A percentile compares a stretch with the other conserved stretches of the same genome.
phyloP scores from a whole-genome alignment of 805 yeast genomes.

The Debaryomyces hansenii region DNA sequence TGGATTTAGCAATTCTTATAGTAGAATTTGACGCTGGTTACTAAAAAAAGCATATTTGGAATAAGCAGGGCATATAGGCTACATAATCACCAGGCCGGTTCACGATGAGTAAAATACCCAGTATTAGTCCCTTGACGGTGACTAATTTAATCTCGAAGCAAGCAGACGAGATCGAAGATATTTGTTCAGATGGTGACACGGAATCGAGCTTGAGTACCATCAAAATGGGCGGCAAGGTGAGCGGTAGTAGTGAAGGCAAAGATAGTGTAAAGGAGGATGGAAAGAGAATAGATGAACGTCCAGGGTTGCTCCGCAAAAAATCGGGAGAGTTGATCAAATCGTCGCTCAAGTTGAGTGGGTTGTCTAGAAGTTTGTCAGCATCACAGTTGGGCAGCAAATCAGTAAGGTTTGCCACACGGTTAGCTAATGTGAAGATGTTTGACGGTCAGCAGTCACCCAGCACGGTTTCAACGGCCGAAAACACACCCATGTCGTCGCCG shows the following conservation, averaged over 20 bases:
- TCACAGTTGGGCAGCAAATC: slow-evolving; percentile 41
- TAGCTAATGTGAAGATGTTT: slow-evolving; percentile 65
- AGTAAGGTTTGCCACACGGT: slow-evolving; percentile 62
- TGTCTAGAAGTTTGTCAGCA: slow-evolving; percentile 24
- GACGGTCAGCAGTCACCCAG: slow-evolving; percentile 61
- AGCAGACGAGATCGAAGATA: not conserved
- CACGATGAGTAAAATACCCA: no score
- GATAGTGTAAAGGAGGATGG: not conserved
- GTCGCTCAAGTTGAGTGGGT: slow-evolving; percentile 54
- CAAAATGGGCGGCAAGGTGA: not conserved
- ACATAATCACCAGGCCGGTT: no score
- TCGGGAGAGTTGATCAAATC: slow-evolving; percentile 84
- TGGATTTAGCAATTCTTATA: no score
- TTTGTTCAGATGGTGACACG: not conserved
- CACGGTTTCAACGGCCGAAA: slow-evolving; percentile 55
- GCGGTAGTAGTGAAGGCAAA: not conserved
- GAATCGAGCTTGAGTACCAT: slow-evolving; percentile 2
- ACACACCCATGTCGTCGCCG: slow-evolving; percentile 48
- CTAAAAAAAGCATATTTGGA: no score
- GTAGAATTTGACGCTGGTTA: no score
- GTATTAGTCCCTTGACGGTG: not conserved
- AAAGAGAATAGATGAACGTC: slow-evolving; percentile 3
- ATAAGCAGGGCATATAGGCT: no score
- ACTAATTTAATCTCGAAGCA: not conserved
- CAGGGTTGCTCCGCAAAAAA: slow-evolving; percentile 66